These are phyloP conservation scores for Persicaria tinctoria DNA, from an alignment of 148 eudicot genomes.

Conservation along the genomic window DNA sequence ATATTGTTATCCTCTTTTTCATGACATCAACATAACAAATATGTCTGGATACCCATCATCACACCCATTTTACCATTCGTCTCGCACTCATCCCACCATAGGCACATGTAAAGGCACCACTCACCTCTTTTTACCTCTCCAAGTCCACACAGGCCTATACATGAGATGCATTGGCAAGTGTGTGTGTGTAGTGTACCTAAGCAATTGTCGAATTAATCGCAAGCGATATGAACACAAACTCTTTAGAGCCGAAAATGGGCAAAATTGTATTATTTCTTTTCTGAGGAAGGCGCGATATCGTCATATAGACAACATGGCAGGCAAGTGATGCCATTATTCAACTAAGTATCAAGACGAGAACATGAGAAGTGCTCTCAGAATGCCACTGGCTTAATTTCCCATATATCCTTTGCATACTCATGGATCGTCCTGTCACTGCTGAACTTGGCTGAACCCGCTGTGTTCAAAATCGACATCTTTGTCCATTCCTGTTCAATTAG, in stretches of 20 bases:
- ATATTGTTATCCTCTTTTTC: too few relatives aligned
- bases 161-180: too few relatives aligned
- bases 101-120: too few relatives aligned
- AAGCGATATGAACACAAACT: not conserved
- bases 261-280: not conserved
- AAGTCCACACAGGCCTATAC: too few relatives aligned
- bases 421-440: slow-evolving; percentile 95
- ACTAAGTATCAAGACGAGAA: not conserved
- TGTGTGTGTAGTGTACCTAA: too few relatives aligned
- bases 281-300: not conserved
- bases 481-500: slow-evolving; percentile 68
- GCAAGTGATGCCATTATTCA: not conserved
- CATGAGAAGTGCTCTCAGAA: not conserved
- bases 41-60: too few relatives aligned
- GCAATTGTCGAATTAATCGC: not conserved
- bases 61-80: too few relatives aligned
- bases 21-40: too few relatives aligned
- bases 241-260: not conserved
- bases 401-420: slow-evolving; percentile 84
- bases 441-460: slow-evolving; percentile 88
- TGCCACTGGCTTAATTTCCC: slow-evolving; percentile 54
- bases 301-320: not conserved
- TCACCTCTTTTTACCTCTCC: too few relatives aligned
- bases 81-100: too few relatives aligned
- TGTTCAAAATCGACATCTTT: slow-evolving; percentile 86